A percentile compares a stretch with the other conserved stretches of the same genome.
phyloP scores from a whole-genome alignment of 2,329 filamentous ascomycete genomes.

The Pestalotiopsis sp. region DNA sequence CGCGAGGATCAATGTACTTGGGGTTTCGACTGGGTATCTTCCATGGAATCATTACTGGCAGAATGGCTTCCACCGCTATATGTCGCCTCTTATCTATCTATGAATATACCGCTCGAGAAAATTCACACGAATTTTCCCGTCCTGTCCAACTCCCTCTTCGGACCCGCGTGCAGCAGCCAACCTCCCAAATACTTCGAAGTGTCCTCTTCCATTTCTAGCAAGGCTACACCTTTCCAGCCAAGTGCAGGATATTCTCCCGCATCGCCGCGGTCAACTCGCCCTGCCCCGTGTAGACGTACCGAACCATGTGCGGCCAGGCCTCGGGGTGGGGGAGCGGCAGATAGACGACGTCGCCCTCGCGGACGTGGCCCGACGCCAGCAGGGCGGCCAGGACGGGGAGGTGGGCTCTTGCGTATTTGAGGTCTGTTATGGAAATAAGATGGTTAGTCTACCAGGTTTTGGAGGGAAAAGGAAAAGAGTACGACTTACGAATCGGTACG shows the following conservation, averaged over 20 bases:
- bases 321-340: constrained; percentile 58
- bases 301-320: constrained; percentile 56
- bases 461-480: not conserved
- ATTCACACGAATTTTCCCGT: too few species aligned
- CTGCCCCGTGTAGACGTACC: constrained; percentile 54
- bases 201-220: not conserved
- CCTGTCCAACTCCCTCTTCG: too few species aligned
- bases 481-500: constrained; percentile 33
- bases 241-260: constrained; percentile 52
- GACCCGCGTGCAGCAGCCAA: not conserved
- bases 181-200: not conserved
- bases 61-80: too few species aligned
- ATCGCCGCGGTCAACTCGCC: constrained; percentile 46
- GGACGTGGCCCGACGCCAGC: constrained; percentile 53
- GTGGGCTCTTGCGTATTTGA: constrained; percentile 45
- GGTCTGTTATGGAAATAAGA: constrained; percentile 35
- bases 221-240: constrained; percentile 44
- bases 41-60: too few species aligned
- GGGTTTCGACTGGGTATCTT: too few species aligned
- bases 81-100: too few species aligned
- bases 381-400: constrained; percentile 56
- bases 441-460: not conserved
- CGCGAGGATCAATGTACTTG: too few species aligned
- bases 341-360: constrained; percentile 54
- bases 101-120: too few species aligned